Evolutionary conservation across 106 monocot genomes (phyloP).

Genomic region (Allium fistulosum): DNA sequence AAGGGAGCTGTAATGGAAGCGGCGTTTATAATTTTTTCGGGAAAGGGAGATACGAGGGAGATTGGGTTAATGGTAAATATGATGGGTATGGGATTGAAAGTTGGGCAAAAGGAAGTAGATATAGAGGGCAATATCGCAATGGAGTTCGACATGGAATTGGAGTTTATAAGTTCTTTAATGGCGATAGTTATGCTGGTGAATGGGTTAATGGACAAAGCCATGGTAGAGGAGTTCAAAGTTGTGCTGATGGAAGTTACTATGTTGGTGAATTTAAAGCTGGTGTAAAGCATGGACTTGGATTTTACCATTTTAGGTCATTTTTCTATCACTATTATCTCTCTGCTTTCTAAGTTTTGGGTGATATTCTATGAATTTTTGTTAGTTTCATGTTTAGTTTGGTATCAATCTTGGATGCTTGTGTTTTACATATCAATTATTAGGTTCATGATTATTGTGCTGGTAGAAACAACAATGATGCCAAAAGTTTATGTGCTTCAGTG

Average conservation of each 20-base stretch:
- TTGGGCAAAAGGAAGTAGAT: conserved; percentile 48
- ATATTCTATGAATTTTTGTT: not conserved
- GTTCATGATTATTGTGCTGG: not conserved
- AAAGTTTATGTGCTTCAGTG: not conserved
- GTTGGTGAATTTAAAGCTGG: conserved; percentile 49
- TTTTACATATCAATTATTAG: not conserved
- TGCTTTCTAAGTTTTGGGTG: not conserved
- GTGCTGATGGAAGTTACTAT: conserved; percentile 47
- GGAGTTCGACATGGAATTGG: conserved; percentile 48
- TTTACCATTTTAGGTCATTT: conserved; percentile 45
- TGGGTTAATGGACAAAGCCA: conserved; percentile 54
- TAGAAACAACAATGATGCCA: not conserved
- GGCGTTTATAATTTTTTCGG: conserved; percentile 34
- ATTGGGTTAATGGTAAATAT: conserved; percentile 50
- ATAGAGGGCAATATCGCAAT: conserved; percentile 28
- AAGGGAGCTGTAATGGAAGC: conserved; percentile 35
- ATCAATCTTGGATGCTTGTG: not conserved
- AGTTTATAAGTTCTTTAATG: conserved; percentile 42
- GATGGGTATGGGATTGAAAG: conserved; percentile 60
- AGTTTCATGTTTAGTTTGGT: not conserved
- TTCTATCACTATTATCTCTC: not conserved
- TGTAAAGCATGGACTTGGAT: conserved; percentile 48
- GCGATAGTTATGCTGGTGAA: conserved; percentile 50
- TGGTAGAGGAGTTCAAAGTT: conserved; percentile 39
- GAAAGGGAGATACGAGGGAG: conserved; percentile 50